Evolutionary conservation across 192 early-diverging fungal genomes (phyloP).

Genomic region (Linnemannia exigua): DNA sequence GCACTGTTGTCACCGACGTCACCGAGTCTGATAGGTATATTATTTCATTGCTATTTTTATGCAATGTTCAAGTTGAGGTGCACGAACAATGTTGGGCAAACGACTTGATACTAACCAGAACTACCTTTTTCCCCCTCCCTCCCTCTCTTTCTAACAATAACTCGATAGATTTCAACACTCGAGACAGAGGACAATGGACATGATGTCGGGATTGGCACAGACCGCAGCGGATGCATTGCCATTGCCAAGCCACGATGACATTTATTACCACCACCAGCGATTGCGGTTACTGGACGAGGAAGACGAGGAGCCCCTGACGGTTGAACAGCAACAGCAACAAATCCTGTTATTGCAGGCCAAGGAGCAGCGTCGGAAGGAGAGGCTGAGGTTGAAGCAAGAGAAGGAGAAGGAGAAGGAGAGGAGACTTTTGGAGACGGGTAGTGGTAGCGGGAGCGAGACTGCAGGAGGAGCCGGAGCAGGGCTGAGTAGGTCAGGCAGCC

Average conservation of each 20-base stretch:
- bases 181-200: slow-evolving; percentile 46
- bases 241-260: slow-evolving; percentile 51
- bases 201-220: slow-evolving; percentile 50
- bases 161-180: slow-evolving; percentile 45
- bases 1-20: slow-evolving; percentile 49
- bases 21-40: slow-evolving; percentile 48
- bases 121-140: not conserved
- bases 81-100: too few relatives aligned
- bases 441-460: not conserved
- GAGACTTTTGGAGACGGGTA: slow-evolving; percentile 3
- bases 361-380: slow-evolving; percentile 30
- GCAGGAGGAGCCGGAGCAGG: not conserved
- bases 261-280: slow-evolving; percentile 55
- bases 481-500: slow-evolving; percentile 10
- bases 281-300: slow-evolving; percentile 45
- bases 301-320: slow-evolving; percentile 17
- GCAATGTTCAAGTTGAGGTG: too few relatives aligned
- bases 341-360: slow-evolving; percentile 25
- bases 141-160: too few relatives aligned
- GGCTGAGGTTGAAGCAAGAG: slow-evolving; percentile 20
- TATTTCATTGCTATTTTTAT: not conserved
- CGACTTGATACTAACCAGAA: not conserved
- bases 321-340: slow-evolving; percentile 10
- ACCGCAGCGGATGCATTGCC: slow-evolving; percentile 48
- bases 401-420: slow-evolving; percentile 31